A percentile compares a stretch with the other conserved stretches of the same genome.
These are phyloP conservation scores for Paraphoma sp. DNA, from an alignment of 2,329 filamentous ascomycete species.

Conservation along the genomic window DNA sequence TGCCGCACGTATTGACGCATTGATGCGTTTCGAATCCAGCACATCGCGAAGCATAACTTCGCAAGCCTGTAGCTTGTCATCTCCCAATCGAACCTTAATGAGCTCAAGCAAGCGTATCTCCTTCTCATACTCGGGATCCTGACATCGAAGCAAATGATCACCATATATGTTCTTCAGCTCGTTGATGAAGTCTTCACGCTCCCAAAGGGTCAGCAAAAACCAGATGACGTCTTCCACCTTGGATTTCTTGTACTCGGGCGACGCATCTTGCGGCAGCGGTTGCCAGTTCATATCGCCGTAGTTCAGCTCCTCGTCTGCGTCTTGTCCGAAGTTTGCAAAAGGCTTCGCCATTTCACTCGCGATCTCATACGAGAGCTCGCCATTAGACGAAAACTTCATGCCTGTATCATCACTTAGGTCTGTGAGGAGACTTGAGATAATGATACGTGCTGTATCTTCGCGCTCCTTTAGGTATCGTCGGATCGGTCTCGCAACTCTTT, in stretches of 20 bases:
- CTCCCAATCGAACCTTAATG: slow-evolving; percentile 87
- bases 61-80: slow-evolving; percentile 84
- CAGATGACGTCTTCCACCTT: slow-evolving; percentile 91
- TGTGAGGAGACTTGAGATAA: slow-evolving; percentile 75
- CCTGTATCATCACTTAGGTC: slow-evolving; percentile 59
- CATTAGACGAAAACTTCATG: slow-evolving; percentile 59
- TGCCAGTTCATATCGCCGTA: slow-evolving; percentile 95
- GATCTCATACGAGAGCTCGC: slow-evolving; percentile 72
- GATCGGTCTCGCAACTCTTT: slow-evolving; percentile 74
- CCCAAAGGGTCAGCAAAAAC: slow-evolving; percentile 85
- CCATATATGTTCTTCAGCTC: slow-evolving; percentile 91
- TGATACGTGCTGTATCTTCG: slow-evolving; percentile 78
- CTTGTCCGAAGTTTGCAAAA: slow-evolving; percentile 60
- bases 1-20: slow-evolving; percentile 57
- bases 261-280: slow-evolving; percentile 91
- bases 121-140: slow-evolving; percentile 72
- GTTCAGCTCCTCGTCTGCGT: slow-evolving; percentile 70
- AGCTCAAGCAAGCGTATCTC: slow-evolving; percentile 83
- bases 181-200: slow-evolving; percentile 92
- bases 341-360: slow-evolving; percentile 70
- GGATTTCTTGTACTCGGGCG: slow-evolving; percentile 85
- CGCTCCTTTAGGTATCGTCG: slow-evolving; percentile 78
- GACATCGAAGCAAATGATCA: slow-evolving; percentile 73
- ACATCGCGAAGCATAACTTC: slow-evolving; percentile 98
- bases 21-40: slow-evolving; percentile 78